Base-by-base conservation (phyloP, 140 eudicot species). In the Erigeron philadelphicus region DNA sequence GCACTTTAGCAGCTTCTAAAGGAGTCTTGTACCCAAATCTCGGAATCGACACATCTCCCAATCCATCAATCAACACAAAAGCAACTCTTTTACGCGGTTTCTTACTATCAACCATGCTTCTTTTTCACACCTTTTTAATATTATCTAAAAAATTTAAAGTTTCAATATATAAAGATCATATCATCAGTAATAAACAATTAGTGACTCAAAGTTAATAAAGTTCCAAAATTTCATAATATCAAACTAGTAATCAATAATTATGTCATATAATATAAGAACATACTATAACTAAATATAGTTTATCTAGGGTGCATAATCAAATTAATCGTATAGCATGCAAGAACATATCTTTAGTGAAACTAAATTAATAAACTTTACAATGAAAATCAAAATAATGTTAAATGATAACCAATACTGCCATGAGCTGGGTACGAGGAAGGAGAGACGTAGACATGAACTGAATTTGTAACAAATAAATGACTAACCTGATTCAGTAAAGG, bases 1-100 rank as follows among this genome's bases (percentile, higher is more conserved):
- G 95, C 47, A 85, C 59, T 16, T 80, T 76, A 0, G 98, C 98
- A n/a, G 83, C 85, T 85, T 93, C 81, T 42, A 89, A 61, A 11
- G 98, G 96, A 10, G 96, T 89, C 72, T 80, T 93, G 43, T 84
- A 80, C 1, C 95, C 95, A 55, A 89, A 89, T 69, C 82, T 70
- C n/a, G 98, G 96, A 19, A 93, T 62, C 2, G 98, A 86, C 21
- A 93, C 98, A 72, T 93, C 98, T 16, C 96, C 98, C 65, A 93
- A 5, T 38, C 98, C 96, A 72, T 93, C 98, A 62, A 93, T 83
- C 52, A 93, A 77, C 81, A 93, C 88, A 66, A 93, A 89, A 35
- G 98, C 98, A 9, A 93, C 91, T 80, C 98, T 81, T 71, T 79
- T 79, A 77, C 75, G 83, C 2, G 88, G 81, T 50, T 55, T 66